These are phyloP conservation scores for Jaapia argillacea DNA, from an alignment of 768 basidiomycete genomes.

Conservation along the genomic window DNA sequence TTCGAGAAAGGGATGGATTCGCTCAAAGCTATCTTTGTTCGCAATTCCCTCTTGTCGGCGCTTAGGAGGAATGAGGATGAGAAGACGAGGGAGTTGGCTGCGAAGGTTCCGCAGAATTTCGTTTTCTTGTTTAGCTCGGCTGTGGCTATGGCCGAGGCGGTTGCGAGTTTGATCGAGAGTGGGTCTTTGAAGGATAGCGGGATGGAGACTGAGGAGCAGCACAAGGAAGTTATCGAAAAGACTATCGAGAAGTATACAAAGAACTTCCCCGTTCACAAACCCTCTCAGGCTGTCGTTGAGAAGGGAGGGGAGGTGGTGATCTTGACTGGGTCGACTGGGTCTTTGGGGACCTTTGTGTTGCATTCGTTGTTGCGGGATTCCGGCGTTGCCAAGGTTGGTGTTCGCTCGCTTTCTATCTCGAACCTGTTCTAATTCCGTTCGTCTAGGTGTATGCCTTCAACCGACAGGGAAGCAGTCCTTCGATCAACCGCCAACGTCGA, in stretches of 20 bases:
- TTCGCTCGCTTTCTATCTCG: neutral
- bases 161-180: neutral
- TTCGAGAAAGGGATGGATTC: constrained; percentile 4
- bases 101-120: constrained; percentile 5
- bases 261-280: constrained; percentile 3
- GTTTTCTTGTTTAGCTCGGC: constrained; percentile 4
- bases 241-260: constrained; percentile 4
- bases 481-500: neutral
- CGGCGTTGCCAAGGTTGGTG: neutral
- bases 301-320: constrained; percentile 1
- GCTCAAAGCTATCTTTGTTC: constrained; percentile 5
- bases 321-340: constrained; percentile 4
- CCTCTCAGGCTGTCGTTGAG: neutral
- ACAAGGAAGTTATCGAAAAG: constrained; percentile 1
- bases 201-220: constrained; percentile 3
- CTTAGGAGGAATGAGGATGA: neutral
- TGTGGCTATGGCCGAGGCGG: constrained; percentile 2
- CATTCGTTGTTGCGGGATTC: neutral
- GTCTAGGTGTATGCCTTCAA: neutral
- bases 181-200: constrained; percentile 4
- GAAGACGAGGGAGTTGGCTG: constrained; percentile 1
- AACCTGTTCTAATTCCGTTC: neutral
- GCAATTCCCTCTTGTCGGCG: constrained; percentile 4
- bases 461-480: neutral
- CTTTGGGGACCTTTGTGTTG: constrained; percentile 1